Evolutionary conservation across 1,284 basidiomycete species (phyloP), one percentile per base, ranked within the genome.

Genomic region (Cronartium ribicola): DNA sequence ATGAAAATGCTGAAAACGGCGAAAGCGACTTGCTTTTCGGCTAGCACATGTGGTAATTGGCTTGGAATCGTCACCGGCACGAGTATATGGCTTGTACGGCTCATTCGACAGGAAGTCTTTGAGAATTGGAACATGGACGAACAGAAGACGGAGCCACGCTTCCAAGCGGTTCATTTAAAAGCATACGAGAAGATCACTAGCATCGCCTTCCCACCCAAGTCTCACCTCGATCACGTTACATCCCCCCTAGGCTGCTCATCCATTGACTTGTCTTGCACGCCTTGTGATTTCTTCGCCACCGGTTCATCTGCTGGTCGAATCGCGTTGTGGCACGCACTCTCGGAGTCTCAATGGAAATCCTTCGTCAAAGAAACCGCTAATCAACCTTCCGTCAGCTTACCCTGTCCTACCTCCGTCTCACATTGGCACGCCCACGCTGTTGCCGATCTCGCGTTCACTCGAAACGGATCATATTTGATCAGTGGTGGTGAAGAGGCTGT

Each of bases 391-490:
- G 40, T 41, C 14, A 41, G 36, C 59, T 37, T 66, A 6, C 39
- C 64, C 17, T 74, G 71, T 62, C 64, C 65, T 40, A 95, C 93
- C 0, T 90, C 91, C 0, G 87, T 88, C 4, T 83, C 97, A 64
- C 95, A 98, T 82, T 99, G 96, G 96, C 96, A 99, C 80, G 90
- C 95, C 0, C 94, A 98, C 81, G 87, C 92, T 5, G 92, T 98
- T n/a, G 88, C 90, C 1, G 90, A 91, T 1, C 82, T 99, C 37
- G 84, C 89, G 0, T 99, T 97, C 81, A 92, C 93, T 0, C 83
- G 88, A 1, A 94, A 94, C 77, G 96, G 96, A 13, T 90, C 92
- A 2, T 94, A 97, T 80, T 83, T 99, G 22, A 83, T 98, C 63
- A 96, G 92, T 70, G 96, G 94, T 77, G 96, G 96, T 60, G 93